Evolutionary conservation across 1,284 basidiomycete genomes (phyloP).

Genomic region (Agaricales sp.): DNA sequence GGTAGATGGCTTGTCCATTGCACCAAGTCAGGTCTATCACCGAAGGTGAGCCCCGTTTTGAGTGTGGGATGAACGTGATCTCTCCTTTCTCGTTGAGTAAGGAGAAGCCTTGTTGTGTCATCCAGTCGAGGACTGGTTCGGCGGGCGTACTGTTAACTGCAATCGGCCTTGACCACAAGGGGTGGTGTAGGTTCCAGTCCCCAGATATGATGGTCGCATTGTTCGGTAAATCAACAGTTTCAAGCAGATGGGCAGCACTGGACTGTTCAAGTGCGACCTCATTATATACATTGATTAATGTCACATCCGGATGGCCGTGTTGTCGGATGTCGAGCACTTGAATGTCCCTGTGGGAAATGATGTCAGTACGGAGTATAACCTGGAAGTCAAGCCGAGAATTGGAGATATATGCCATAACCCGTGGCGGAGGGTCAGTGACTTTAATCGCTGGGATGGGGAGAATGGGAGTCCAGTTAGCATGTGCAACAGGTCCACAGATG

Average conservation of each 20-base stretch:
- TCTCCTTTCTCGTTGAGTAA: slow-evolving; percentile 14
- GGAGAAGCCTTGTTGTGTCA: slow-evolving; percentile 11
- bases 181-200: slow-evolving; percentile 18
- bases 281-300: slow-evolving; percentile 20
- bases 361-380: slow-evolving; percentile 15
- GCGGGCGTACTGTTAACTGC: neutral
- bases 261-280: slow-evolving; percentile 6
- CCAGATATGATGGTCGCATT: slow-evolving; percentile 15
- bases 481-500: slow-evolving; percentile 11
- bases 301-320: slow-evolving; percentile 10
- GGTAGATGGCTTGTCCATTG: slow-evolving; percentile 6
- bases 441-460: slow-evolving; percentile 8
- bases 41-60: neutral
- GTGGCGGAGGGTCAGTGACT: slow-evolving; percentile 6
- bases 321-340: slow-evolving; percentile 17
- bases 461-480: slow-evolving; percentile 14
- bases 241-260: slow-evolving; percentile 8
- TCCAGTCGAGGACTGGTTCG: slow-evolving; percentile 15
- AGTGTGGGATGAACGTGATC: slow-evolving; percentile 11
- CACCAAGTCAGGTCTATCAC: slow-evolving; percentile 13
- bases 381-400: slow-evolving; percentile 12
- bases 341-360: slow-evolving; percentile 17
- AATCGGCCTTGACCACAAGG: slow-evolving; percentile 12
- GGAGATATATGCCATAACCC: slow-evolving; percentile 13
- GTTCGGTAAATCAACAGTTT: slow-evolving; percentile 8